phyloP scores from a whole-genome alignment of 441 rosid genomes.

The Geranium incanum region DNA sequence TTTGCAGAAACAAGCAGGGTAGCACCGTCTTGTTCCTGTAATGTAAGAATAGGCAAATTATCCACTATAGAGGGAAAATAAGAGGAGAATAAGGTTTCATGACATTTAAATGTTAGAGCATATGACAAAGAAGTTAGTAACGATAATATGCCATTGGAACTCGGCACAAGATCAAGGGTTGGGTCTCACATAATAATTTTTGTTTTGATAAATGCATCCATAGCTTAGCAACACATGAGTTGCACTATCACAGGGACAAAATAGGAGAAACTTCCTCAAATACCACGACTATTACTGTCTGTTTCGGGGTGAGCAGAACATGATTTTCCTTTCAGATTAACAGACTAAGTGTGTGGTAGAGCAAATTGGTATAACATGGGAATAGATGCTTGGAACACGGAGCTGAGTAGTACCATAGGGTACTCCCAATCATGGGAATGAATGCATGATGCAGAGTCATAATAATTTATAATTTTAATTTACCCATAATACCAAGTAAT shows the following conservation, averaged over 20 bases:
- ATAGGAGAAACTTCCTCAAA: neutral
- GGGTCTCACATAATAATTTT: neutral
- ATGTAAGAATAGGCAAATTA: slow-evolving; percentile 8
- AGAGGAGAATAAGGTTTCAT: neutral
- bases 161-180: neutral
- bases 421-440: neutral
- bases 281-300: neutral
- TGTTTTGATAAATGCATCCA: neutral
- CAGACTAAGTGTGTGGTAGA: neutral
- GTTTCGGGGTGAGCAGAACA: neutral
- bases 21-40: slow-evolving; percentile 82
- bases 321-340: neutral
- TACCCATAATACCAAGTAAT: neutral
- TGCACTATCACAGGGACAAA: neutral
- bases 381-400: neutral
- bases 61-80: neutral
- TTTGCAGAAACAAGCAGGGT: slow-evolving; percentile 88
- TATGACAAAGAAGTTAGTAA: neutral
- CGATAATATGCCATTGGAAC: neutral
- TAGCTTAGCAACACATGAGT: neutral
- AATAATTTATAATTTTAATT: slow-evolving; percentile 4
- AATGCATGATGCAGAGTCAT: neutral
- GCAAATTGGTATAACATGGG: neutral
- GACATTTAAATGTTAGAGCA: neutral
- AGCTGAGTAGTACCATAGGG: neutral